Percentiles rank a stretch among this genome's conserved stretches.
Conservation (phyloP, 208 protist genomes). For the Wallacemonas rigidus region DNA sequence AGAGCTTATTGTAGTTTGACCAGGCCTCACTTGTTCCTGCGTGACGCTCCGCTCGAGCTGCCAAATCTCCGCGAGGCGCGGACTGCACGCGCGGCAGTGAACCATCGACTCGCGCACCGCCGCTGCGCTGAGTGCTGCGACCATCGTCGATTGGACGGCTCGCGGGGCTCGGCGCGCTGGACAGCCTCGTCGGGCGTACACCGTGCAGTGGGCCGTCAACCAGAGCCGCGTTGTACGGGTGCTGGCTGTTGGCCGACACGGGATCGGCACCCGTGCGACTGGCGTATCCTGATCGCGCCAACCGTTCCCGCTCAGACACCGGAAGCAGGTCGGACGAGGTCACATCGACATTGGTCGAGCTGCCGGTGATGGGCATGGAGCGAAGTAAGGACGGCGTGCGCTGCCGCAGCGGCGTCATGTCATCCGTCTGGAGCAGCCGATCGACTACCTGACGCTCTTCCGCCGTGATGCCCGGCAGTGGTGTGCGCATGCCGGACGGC, state of each 20-base stretch:
- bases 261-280: not conserved
- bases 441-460: constrained; percentile 7
- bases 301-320: not conserved
- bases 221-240: constrained; percentile 3
- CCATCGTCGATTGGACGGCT: too few relatives aligned
- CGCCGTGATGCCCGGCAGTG: not conserved
- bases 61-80: not conserved
- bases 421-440: constrained; percentile 3
- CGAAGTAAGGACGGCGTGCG: constrained; percentile 6
- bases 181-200: not conserved
- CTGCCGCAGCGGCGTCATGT: constrained; percentile 10
- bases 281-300: too few relatives aligned
- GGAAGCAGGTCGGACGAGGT: constrained; percentile 6
- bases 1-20: constrained; percentile 7
- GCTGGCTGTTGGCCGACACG: not conserved
- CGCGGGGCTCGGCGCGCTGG: too few relatives aligned
- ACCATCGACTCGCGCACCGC: not conserved
- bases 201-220: not conserved
- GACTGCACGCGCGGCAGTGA: constrained; percentile 1
- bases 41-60: not conserved
- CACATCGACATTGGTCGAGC: constrained; percentile 16
- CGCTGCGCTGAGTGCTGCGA: not conserved
- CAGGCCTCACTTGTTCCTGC: not conserved
- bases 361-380: constrained; percentile 15
- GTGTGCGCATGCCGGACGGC: constrained; percentile 10